Percentiles rank a stretch among this genome's conserved stretches.
Evolutionary conservation across 2,329 filamentous ascomycete species (phyloP).

Genomic region (Verticillium tricorpus): DNA sequence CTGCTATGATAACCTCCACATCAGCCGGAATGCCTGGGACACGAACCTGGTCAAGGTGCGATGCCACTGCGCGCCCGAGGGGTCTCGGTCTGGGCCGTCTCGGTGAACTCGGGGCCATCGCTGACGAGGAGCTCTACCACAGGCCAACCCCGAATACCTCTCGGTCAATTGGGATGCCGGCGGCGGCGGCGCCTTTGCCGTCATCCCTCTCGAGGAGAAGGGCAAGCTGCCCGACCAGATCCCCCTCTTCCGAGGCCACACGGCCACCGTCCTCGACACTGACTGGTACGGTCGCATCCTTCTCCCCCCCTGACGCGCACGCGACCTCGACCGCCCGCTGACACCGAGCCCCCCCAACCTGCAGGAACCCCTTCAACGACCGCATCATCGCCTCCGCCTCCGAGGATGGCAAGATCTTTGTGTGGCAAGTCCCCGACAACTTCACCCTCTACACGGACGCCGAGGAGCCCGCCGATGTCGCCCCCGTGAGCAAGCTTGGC

Average conservation of each 20-base stretch:
- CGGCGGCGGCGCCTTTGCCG: conserved; percentile 93
- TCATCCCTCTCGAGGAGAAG: conserved; percentile 84
- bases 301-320: background rate
- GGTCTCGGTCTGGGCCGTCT: background rate
- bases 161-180: conserved; percentile 98
- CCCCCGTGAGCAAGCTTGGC: conserved; percentile 73
- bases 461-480: conserved; percentile 78
- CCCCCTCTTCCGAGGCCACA: conserved; percentile 93
- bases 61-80: background rate
- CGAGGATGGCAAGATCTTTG: conserved; percentile 93
- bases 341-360: conserved; percentile 16
- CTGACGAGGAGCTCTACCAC: conserved; percentile 15
- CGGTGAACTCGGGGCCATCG: background rate
- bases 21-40: conserved; percentile 98
- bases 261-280: conserved; percentile 90
- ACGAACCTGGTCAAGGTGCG: conserved; percentile 95
- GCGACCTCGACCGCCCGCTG: conserved; percentile 16
- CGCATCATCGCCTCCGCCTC: conserved; percentile 87
- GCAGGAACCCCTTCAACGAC: conserved; percentile 94
- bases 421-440: conserved; percentile 89
- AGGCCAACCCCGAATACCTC: conserved; percentile 94
- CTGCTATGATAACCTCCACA: conserved; percentile 97
- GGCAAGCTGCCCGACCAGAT: conserved; percentile 90
- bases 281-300: conserved; percentile 66
- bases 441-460: conserved; percentile 82